Evolutionary conservation across 768 basidiomycete species (phyloP).

Genomic region (Psilocybe subaeruginosa): DNA sequence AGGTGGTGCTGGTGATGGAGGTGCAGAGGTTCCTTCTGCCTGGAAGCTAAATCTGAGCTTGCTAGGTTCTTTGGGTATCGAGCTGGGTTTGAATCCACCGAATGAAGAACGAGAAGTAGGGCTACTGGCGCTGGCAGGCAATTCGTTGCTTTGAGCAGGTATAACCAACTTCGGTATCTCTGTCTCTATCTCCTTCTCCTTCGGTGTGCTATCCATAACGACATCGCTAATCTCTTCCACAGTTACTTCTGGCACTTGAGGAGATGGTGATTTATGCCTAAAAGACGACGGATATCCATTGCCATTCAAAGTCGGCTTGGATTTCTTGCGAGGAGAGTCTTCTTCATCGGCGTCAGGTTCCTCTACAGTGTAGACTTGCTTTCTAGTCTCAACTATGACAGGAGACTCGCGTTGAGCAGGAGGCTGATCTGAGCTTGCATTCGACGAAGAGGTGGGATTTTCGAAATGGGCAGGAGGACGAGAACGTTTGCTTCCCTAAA

Average conservation of each 20-base stretch:
- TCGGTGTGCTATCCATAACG: constrained; percentile 18
- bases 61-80: constrained; percentile 74
- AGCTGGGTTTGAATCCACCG: constrained; percentile 47
- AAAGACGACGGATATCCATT: constrained; percentile 14
- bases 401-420: constrained; percentile 13
- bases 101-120: constrained; percentile 27
- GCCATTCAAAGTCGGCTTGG: constrained; percentile 41
- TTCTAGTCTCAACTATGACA: constrained; percentile 17
- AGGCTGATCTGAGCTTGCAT: constrained; percentile 10
- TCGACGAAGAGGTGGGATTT: constrained; percentile 26
- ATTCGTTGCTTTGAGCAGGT: constrained; percentile 9
- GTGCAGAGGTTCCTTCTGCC: constrained; percentile 43
- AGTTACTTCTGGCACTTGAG: constrained; percentile 22
- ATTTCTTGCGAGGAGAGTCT: constrained; percentile 50
- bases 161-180: constrained; percentile 8
- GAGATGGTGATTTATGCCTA: not conserved
- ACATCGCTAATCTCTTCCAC: constrained; percentile 36
- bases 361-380: constrained; percentile 29
- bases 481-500: constrained; percentile 77
- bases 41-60: constrained; percentile 77
- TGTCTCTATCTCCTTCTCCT: constrained; percentile 17
- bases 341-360: constrained; percentile 43
- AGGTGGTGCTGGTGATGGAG: constrained; percentile 29
- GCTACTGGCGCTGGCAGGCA: constrained; percentile 11
- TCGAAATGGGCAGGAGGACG: constrained; percentile 67